Base-by-base conservation (phyloP, 2,329 filamentous ascomycete species). In the Phialocephala subalpina region DNA sequence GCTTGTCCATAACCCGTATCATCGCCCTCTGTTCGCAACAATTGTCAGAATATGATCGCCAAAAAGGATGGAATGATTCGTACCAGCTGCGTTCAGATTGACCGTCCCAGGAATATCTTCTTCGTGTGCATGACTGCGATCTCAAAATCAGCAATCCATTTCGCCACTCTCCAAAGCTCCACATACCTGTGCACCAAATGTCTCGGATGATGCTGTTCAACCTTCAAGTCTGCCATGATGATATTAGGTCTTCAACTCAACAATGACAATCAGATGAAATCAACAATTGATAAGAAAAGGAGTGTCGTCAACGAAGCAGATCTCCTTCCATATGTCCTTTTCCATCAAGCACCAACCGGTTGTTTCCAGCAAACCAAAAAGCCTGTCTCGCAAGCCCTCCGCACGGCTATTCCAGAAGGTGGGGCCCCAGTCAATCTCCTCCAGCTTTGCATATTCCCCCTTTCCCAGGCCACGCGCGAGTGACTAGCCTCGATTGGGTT, bases 1-100 rank as follows among this genome's bases (percentile, higher is more conserved):
- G 87, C 86, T 73, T 88, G 86, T 25, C 87, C 87, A 65, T 86
- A 86, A 0, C 79, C 85, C 0, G 85, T 86, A 69, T 88, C 86
- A 70, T 88, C 86, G 55, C 85, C 86, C 77, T 87, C 86, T 80
- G 64, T 63, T 52, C 22, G 20, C 8, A 62, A 33, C 9, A 65
- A 42, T 25, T 20, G 25, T 12, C 14, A 49, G 49, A 33, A 53
- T 2, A 14, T 16, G 0, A 29, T 42, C 20, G 49, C 18, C 18
- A 52, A 33, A 11, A 36, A 53, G 11, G 47, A n/a, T 47, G 29
- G 25, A 25, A 36, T 27, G 8, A 18, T 1, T 69, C 72, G 60
- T 67, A 77, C 76, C 77, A 62, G 68, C 74, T 12, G 80, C 82
- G 62, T 80, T 77, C 18, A 88, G 77, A 71, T 87, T 83, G 49